Evolutionary conservation across 768 basidiomycete species (phyloP).

Genomic region (Leccinum variicolor): DNA sequence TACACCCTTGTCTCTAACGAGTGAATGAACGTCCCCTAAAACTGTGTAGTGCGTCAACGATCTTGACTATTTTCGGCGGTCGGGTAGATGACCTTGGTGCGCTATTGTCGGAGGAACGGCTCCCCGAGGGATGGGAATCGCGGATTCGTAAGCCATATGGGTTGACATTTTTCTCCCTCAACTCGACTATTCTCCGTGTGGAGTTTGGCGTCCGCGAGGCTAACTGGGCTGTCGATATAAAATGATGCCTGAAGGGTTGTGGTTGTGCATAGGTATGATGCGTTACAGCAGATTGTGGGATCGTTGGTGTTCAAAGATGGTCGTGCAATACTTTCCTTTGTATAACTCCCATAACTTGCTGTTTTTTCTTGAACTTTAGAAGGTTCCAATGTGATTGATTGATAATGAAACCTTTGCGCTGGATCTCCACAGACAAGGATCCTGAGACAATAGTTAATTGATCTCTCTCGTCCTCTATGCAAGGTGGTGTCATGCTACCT

Average conservation of each 20-base stretch:
- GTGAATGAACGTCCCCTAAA: not conserved
- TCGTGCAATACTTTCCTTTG: not conserved
- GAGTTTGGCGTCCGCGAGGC: conserved; percentile 11
- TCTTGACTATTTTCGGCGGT: conserved; percentile 66
- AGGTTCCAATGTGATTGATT: not conserved
- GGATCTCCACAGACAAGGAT: conserved; percentile 10
- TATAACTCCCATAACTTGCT: not conserved
- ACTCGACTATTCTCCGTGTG: conserved; percentile 22
- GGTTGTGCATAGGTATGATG: not conserved
- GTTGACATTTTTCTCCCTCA: conserved; percentile 55
- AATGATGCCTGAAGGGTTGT: not conserved
- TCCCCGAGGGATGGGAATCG: conserved; percentile 73
- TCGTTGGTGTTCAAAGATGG: not conserved
- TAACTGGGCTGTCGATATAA: conserved; percentile 7
- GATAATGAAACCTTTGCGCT: not conserved
- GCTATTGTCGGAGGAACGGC: conserved; percentile 60
- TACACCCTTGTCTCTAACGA: not conserved
- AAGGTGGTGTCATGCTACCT: not conserved
- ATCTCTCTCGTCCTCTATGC: too few relatives aligned
- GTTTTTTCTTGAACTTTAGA: not conserved
- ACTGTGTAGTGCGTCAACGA: conserved; percentile 50
- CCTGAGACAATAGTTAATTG: conserved; percentile 16
- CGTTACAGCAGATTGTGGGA: not conserved
- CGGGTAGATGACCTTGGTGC: conserved; percentile 48
- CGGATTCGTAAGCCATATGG: conserved; percentile 49